Base-by-base conservation (phyloP, 495 filamentous ascomycete species). In the Platismatia glauca region DNA sequence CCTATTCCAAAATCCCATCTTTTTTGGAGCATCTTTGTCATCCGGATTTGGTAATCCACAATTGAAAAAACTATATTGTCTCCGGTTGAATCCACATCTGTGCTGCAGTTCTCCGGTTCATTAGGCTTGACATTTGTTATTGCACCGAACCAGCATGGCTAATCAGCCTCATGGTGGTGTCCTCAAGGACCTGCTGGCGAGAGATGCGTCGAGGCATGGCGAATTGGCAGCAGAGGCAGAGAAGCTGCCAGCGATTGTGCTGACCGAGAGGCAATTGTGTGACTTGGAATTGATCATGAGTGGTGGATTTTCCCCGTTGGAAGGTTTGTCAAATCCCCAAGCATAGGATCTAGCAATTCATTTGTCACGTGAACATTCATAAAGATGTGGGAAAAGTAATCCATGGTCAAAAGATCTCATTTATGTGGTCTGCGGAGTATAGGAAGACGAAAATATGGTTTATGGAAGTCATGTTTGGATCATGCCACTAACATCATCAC, bases 221-320 rank as follows among this genome's bases (percentile, higher is more conserved):
- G 75, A 95, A 75, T 86, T 98, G 58, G 79, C 78, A 12, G 83
- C 79, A 33, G 94, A 98, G 76, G 91, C 93, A 13, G 92, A 95
- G 77, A 86, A 73, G 13, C 83, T 97, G 50, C 89, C 90, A 38
- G 90, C 94, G 20, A 83, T 98, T 67, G 76, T 88, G 53, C 82
- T 98, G 68, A 85, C 83, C 41, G 94, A 98, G 82, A 84, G 94
- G 64, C 94, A 98, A 76, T 84, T 98, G 27, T 98, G 94, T 77
- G 94, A 98, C 80, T 82, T 98, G 67, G 94, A 98, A 74, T 73
- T 98, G 79, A 88, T 98, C 66, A 84, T 97, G 77, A 96, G 85
- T 77, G 94, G 94, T 70, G 94, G 95, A 59, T 98, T 98, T 78
- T 95, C 90, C 66, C 94, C 94, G 57, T 83, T 98, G 27, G 95